Percentiles rank a stretch among this genome's conserved stretches.
phyloP scores from a whole-genome alignment of 129 eudicot species.

The Chrysanthemum lavandulifolium region DNA sequence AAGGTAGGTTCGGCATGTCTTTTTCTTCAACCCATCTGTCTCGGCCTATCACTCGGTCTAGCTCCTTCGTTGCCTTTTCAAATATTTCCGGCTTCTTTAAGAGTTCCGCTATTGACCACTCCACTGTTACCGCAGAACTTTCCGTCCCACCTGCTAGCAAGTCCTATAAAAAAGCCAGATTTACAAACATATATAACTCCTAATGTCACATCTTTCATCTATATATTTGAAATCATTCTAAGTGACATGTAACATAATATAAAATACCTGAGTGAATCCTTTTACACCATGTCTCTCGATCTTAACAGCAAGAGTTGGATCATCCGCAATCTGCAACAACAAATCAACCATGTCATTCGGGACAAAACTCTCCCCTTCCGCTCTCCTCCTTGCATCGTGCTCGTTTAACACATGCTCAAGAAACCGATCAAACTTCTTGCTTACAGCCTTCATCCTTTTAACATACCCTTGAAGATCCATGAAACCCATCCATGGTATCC shows the following conservation, averaged over 20 bases:
- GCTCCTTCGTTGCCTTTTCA: background rate
- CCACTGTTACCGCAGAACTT: background rate
- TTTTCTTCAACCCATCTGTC: constrained; percentile 11
- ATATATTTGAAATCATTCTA: too few relatives aligned
- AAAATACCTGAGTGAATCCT: constrained; percentile 42
- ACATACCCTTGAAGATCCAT: constrained; percentile 55
- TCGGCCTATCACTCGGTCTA: background rate
- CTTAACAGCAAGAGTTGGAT: constrained; percentile 55
- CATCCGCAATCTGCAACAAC: constrained; percentile 59
- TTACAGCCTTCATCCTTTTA: constrained; percentile 51
- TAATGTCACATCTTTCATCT: too few relatives aligned
- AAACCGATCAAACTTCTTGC: constrained; percentile 45
- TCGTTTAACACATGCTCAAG: constrained; percentile 48
- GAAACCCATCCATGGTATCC: constrained; percentile 43
- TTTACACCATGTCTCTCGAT: constrained; percentile 67
- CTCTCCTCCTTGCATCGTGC: constrained; percentile 33
- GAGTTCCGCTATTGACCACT: constrained; percentile 3
- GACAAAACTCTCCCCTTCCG: constrained; percentile 25
- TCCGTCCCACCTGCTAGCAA: constrained; percentile 11
- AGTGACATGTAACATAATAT: background rate
- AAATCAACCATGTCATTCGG: constrained; percentile 71
- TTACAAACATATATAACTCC: background rate
- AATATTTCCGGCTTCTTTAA: background rate
- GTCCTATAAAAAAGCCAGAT: background rate
- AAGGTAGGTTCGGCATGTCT: constrained; percentile 3